A percentile compares a stretch with the other conserved stretches of the same genome.
Evolutionary conservation across 768 basidiomycete genomes (phyloP).

Genomic region (Pleurotus tuoliensis): DNA sequence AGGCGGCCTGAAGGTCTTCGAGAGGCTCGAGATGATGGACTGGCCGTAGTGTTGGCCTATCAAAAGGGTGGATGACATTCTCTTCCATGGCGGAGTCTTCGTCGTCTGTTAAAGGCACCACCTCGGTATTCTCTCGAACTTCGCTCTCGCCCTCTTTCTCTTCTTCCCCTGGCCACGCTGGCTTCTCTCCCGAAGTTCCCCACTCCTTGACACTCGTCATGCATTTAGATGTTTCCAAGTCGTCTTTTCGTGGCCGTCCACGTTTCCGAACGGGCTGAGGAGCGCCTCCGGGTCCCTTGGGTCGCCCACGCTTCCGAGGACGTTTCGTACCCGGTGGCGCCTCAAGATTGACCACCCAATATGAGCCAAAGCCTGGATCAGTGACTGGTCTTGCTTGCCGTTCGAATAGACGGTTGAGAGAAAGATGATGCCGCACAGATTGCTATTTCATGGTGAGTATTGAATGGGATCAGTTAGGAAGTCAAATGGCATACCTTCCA

Average conservation of each 20-base stretch:
- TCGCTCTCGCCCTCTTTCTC: constrained; percentile 16
- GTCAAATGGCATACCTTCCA: constrained; percentile 62
- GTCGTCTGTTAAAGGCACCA: constrained; percentile 24
- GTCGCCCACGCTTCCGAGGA: constrained; percentile 73
- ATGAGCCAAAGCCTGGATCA: constrained; percentile 84
- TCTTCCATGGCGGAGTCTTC: constrained; percentile 43
- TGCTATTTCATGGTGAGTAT: constrained; percentile 42
- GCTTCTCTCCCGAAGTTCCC: neutral
- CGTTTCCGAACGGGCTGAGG: constrained; percentile 9
- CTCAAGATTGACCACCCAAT: constrained; percentile 84
- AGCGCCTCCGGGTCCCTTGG: constrained; percentile 19
- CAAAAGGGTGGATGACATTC: constrained; percentile 45
- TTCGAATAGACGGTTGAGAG: constrained; percentile 78
- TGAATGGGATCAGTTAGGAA: constrained; percentile 10
- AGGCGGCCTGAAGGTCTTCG: constrained; percentile 25
- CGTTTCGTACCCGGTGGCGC: constrained; percentile 87
- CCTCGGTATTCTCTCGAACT: constrained; percentile 21
- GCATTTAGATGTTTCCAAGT: constrained; percentile 10
- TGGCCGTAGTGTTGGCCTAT: constrained; percentile 32
- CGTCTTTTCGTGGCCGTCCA: constrained; percentile 32
- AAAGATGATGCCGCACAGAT: constrained; percentile 85
- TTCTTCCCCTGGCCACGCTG: constrained; percentile 13
- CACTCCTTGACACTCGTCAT: neutral
- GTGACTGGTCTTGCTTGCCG: constrained; percentile 78
- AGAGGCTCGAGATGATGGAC: constrained; percentile 16